phyloP scores from a whole-genome alignment of 202 grass and related monocot genomes.

The Elaeis oleifera region DNA sequence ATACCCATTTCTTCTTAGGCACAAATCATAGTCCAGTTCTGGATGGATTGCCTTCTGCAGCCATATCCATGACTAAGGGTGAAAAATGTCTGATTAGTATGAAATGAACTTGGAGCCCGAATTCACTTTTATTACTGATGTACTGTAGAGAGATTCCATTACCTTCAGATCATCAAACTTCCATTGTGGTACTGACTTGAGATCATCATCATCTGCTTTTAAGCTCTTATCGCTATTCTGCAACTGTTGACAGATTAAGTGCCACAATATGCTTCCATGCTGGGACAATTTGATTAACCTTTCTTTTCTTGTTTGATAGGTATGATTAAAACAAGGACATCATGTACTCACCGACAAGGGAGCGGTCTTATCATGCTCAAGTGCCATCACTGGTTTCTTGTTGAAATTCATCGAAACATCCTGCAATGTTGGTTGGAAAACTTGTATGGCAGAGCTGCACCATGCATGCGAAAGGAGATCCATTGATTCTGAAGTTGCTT shows the following conservation, averaged over 20 bases:
- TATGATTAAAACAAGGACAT: no score
- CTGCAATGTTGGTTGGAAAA: slow-evolving; percentile 40
- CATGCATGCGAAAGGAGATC: slow-evolving; percentile 74
- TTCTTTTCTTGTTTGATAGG: no score
- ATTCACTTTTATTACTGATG: no score
- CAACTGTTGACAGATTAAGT: slow-evolving; percentile 14
- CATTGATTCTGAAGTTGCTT: slow-evolving; percentile 30
- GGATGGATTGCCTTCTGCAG: slow-evolving; percentile 98
- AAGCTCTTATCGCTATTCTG: slow-evolving; percentile 55
- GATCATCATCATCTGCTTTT: slow-evolving; percentile 39
- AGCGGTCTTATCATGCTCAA: slow-evolving; percentile 21
- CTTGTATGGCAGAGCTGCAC: slow-evolving; percentile 85
- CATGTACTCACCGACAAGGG: slow-evolving; percentile 29
- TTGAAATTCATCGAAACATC: slow-evolving; percentile 51
- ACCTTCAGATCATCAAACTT: slow-evolving; percentile 92
- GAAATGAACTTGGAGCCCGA: not conserved
- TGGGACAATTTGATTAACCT: no score
- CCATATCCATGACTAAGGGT: slow-evolving; percentile 90
- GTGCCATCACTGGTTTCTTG: slow-evolving; percentile 50
- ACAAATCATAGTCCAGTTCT: slow-evolving; percentile 81
- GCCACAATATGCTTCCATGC: no score
- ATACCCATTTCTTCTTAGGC: slow-evolving; percentile 88
- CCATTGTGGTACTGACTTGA: slow-evolving; percentile 35
- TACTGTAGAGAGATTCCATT: not conserved
- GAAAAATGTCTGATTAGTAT: not conserved